phyloP scores from a whole-genome alignment of 2,329 filamentous ascomycete genomes.

The Pezizomycotina sp. region DNA sequence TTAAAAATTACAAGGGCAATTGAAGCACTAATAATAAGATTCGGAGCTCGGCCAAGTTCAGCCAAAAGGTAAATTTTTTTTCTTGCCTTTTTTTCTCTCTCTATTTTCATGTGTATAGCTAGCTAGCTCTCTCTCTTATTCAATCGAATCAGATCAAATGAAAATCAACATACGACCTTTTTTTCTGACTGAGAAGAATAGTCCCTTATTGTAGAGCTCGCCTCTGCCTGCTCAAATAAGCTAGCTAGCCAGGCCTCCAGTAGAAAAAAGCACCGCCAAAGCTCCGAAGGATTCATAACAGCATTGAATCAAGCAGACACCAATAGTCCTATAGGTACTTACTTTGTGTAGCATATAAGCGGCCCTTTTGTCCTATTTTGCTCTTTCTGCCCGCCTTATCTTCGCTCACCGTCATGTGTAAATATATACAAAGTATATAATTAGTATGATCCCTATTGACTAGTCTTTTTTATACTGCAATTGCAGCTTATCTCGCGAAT shows the following conservation, averaged over 20 bases:
- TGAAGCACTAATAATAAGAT: too few relatives aligned
- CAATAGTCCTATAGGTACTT: neutral
- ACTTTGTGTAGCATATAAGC: slow-evolving; percentile 7
- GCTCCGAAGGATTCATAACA: too few relatives aligned
- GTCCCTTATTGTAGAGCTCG: too few relatives aligned
- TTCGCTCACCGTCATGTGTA: slow-evolving; percentile 5
- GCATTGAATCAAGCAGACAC: neutral
- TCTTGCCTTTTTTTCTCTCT: neutral
- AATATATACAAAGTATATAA: neutral
- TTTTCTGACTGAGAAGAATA: too few relatives aligned
- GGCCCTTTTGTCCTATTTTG: neutral
- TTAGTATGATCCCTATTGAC: neutral
- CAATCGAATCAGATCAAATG: too few relatives aligned
- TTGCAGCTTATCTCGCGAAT: neutral
- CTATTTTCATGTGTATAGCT: neutral
- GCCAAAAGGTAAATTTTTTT: too few relatives aligned
- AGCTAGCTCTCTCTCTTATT: neutral
- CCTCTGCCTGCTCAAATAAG: too few relatives aligned
- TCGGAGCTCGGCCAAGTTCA: too few relatives aligned
- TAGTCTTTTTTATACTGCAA: neutral
- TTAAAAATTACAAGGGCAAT: too few relatives aligned
- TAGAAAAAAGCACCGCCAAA: too few relatives aligned
- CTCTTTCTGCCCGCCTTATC: slow-evolving; percentile 10
- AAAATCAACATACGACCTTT: too few relatives aligned
- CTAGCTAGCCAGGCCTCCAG: too few relatives aligned